Conservation (phyloP, 805 yeast species). For the Wickerhamomyces bovis region DNA sequence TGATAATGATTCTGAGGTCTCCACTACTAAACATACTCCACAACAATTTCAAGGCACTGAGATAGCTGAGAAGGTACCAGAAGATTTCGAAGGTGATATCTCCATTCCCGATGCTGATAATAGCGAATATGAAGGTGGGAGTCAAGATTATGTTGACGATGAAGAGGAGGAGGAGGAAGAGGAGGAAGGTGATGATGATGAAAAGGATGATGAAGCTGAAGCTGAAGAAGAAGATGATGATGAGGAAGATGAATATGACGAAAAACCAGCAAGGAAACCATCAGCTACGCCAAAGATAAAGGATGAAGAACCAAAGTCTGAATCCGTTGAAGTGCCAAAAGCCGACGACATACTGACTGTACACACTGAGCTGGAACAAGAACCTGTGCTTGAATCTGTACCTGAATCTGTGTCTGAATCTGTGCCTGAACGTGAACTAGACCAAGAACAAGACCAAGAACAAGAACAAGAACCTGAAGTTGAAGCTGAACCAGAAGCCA, state of each 20-base stretch:
- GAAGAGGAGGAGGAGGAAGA: constrained; percentile 9
- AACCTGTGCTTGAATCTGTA: constrained; percentile 1
- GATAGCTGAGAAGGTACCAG: not conserved
- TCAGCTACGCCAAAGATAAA: constrained; percentile 14
- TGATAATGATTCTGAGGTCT: not conserved
- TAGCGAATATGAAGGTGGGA: constrained; percentile 9
- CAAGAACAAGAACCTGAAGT: not conserved
- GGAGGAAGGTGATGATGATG: constrained; percentile 8
- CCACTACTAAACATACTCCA: not conserved
- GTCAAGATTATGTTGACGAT: constrained; percentile 3
- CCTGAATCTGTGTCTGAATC: too few relatives aligned
- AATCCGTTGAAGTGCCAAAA: not conserved
- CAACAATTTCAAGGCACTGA: not conserved
- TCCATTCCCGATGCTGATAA: constrained; percentile 9
- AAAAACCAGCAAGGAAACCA: constrained; percentile 5
- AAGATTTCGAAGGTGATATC: constrained; percentile 10
- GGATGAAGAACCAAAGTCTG: constrained; percentile 9
- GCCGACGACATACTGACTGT: constrained; percentile 1
- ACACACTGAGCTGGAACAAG: constrained; percentile 6
- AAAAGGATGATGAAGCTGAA: constrained; percentile 6
- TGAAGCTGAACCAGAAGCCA: constrained; percentile 7
- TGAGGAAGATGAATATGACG: constrained; percentile 9
- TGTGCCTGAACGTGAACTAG: not conserved
- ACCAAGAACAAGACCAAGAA: too few relatives aligned
- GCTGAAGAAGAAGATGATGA: constrained; percentile 5